phyloP scores from a whole-genome alignment of 2,329 filamentous ascomycete species.

The Colletotrichum gigasporum region DNA sequence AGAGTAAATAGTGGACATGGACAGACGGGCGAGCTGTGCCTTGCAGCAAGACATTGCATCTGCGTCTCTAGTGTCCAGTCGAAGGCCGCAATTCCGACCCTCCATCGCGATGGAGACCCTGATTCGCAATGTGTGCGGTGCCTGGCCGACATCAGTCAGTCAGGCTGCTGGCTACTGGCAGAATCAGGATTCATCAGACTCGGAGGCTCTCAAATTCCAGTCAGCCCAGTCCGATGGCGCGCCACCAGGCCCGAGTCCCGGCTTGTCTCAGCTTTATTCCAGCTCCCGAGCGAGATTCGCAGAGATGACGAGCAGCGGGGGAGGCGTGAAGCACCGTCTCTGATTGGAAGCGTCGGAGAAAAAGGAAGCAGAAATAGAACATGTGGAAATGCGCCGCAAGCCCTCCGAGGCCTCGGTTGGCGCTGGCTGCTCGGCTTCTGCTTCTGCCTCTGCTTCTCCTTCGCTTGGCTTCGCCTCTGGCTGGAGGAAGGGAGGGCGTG shows the following conservation, averaged over 20 bases:
- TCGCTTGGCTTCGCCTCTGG: too few species aligned
- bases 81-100: conserved; percentile 3
- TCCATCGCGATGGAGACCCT: conserved; percentile 13
- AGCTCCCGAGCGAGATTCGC: not conserved
- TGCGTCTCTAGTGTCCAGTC: not conserved
- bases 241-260: not conserved
- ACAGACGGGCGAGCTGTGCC: not conserved
- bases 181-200: not conserved
- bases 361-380: conserved; percentile 25
- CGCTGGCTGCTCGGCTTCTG: not conserved
- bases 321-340: conserved; percentile 6
- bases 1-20: not conserved
- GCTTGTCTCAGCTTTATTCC: conserved; percentile 31
- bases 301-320: conserved; percentile 29
- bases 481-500: too few species aligned
- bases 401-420: not conserved
- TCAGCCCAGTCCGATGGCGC: conserved; percentile 9
- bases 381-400: conserved; percentile 30
- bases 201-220: conserved; percentile 9
- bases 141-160: too few species aligned
- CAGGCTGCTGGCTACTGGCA: too few species aligned
- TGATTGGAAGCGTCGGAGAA: conserved; percentile 27
- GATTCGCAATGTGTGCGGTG: not conserved
- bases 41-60: not conserved
- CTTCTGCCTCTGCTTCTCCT: too few species aligned